Evolutionary conservation across 2,329 filamentous ascomycete genomes (phyloP).

Genomic region (Lecanicillium sp.): DNA sequence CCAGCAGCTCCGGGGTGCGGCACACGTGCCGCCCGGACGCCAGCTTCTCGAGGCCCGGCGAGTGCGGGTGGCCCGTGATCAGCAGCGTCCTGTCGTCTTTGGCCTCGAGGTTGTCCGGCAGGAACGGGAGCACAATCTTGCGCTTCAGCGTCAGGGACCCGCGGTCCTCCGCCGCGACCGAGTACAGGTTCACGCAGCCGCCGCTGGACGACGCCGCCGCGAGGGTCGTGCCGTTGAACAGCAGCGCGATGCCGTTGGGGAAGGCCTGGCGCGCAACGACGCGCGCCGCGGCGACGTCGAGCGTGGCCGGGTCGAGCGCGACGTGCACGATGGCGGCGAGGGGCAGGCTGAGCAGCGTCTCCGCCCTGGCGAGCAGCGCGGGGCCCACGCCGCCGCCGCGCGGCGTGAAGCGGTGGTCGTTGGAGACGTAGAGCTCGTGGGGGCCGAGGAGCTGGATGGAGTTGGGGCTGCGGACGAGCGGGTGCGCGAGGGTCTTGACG

Average conservation of each 20-base stretch:
- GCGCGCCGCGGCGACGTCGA: conserved; percentile 15
- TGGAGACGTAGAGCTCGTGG: conserved; percentile 36
- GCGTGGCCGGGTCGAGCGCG: conserved; percentile 12
- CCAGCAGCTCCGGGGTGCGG: conserved; percentile 24
- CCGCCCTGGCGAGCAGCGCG: conserved; percentile 23
- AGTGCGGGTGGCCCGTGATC: conserved; percentile 35
- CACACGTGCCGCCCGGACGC: conserved; percentile 29
- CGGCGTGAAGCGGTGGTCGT: conserved; percentile 31
- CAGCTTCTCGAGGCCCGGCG: conserved; percentile 27
- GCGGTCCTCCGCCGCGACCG: conserved; percentile 11
- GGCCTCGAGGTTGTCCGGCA: conserved; percentile 35
- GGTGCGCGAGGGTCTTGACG: conserved; percentile 30
- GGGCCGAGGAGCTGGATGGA: conserved; percentile 29
- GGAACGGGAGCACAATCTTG: conserved; percentile 26
- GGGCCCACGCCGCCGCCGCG: no score
- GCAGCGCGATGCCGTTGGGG: conserved; percentile 35
- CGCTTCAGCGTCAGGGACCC: background rate
- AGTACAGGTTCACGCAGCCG: conserved; percentile 26
- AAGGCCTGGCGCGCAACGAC: conserved; percentile 31
- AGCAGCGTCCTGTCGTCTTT: conserved; percentile 26
- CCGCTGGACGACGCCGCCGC: conserved; percentile 32
- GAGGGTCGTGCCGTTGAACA: conserved; percentile 31
- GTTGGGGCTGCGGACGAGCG: conserved; percentile 34
- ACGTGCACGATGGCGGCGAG: conserved; percentile 33
- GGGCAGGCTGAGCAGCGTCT: conserved; percentile 29